phyloP scores from a whole-genome alignment of 331 rosid genomes.

The Pyrus hybrid region DNA sequence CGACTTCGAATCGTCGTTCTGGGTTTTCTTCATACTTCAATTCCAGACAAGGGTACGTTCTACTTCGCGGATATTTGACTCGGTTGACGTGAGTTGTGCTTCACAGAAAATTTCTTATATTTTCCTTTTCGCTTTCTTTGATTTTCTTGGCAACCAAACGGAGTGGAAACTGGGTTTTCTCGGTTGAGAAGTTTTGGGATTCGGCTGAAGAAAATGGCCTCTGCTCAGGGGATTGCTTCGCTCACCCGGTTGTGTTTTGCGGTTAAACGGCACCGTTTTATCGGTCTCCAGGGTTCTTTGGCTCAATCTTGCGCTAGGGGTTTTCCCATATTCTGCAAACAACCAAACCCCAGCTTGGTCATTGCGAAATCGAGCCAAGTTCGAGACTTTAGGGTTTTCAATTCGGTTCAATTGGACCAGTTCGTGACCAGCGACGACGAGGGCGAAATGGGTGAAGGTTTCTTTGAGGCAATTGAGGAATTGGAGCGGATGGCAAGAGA shows the following conservation, averaged over 20 bases:
- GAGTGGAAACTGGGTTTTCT: neutral
- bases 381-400: constrained; percentile 41
- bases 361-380: constrained; percentile 19
- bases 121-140: neutral
- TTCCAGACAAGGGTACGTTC: neutral
- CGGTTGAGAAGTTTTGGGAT: neutral
- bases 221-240: constrained; percentile 44
- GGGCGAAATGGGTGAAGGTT: constrained; percentile 84
- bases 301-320: constrained; percentile 27
- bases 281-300: constrained; percentile 13
- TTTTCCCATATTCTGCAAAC: constrained; percentile 17
- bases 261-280: constrained; percentile 20
- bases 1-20: neutral
- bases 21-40: neutral
- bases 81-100: neutral
- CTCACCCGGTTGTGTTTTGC: constrained; percentile 30
- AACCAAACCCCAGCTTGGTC: constrained; percentile 15
- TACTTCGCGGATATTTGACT: neutral
- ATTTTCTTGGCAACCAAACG: constrained; percentile 10
- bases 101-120: neutral
- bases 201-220: constrained; percentile 38
- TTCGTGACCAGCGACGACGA: constrained; percentile 78
- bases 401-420: constrained; percentile 74
- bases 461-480: constrained; percentile 88
- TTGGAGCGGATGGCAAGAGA: constrained; percentile 92